A percentile compares a stretch with the other conserved stretches of the same genome.
Conservation (phyloP, 2,329 filamentous ascomycete species). For the Plectosphaerella sp. region DNA sequence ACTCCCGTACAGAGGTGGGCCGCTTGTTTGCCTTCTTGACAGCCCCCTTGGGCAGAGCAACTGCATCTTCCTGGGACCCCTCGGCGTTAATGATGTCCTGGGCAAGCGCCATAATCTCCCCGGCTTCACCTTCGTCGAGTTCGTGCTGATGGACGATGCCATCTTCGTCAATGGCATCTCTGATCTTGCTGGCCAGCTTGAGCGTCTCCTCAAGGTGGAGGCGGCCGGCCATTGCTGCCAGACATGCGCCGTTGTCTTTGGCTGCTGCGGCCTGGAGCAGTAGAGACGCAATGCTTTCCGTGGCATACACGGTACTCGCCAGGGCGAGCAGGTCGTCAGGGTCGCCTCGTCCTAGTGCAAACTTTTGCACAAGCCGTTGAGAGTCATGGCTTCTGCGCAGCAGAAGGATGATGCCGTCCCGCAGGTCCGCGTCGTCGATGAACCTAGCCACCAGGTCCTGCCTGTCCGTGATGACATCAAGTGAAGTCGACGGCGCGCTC, state of each 20-base stretch:
- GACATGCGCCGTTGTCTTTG: constrained; percentile 21
- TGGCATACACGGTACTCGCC: constrained; percentile 74
- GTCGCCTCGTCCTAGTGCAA: constrained; percentile 86
- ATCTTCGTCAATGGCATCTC: constrained; percentile 84
- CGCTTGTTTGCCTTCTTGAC: constrained; percentile 40
- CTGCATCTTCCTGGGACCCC: constrained; percentile 53
- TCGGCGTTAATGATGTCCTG: constrained; percentile 66
- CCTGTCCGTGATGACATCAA: constrained; percentile 71
- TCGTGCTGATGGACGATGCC: constrained; percentile 78
- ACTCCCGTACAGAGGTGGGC: constrained; percentile 44
- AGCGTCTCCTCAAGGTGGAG: constrained; percentile 64
- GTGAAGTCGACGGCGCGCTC: constrained; percentile 85
- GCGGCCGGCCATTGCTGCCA: constrained; percentile 44
- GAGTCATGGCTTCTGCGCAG: constrained; percentile 78
- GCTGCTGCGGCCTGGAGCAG: constrained; percentile 23
- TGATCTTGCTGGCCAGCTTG: constrained; percentile 67
- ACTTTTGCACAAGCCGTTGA: constrained; percentile 87
- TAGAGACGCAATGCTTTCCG: constrained; percentile 57
- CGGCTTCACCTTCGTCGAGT: constrained; percentile 67
- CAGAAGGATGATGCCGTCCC: constrained; percentile 64
- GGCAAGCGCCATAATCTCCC: constrained; percentile 67
- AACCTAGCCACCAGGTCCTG: constrained; percentile 80
- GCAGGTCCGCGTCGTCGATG: constrained; percentile 59
- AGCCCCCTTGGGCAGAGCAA: constrained; percentile 47
- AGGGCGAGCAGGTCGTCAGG: constrained; percentile 84